Evolutionary conservation across 2,329 filamentous ascomycete species (phyloP), one percentile per base, ranked within the genome.

Genomic region (Colletotrichum plurivorum): DNA sequence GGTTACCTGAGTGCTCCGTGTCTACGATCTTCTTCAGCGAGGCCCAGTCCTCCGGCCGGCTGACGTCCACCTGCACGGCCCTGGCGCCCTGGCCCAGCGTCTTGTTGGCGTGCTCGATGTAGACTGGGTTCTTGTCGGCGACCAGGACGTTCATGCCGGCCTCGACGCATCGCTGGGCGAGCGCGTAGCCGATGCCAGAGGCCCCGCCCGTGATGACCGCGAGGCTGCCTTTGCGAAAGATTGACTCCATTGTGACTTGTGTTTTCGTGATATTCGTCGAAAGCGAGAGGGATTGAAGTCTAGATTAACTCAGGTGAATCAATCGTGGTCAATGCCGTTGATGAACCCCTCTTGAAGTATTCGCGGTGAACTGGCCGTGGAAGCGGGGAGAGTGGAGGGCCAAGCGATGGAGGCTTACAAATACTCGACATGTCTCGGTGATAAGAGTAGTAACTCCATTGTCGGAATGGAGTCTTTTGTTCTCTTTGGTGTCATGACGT

Each of bases 151-250:
- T 88, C 92, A 96, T 94, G 52, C 88, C 89, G 71, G 90, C 84
- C 18, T 83, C 82, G 2, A 87, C 84, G 74, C 92, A 95, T 72
- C 90, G 86, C 74, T 89, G 88, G 1, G 93, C 91, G 8, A 95
- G 87, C 0, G 93, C 92, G 45, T 93, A 88, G 5, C 93, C 93
- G 65, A 96, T 91, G 25, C 93, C 93, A 5, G 90, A 92, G 2
- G 92, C 92, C 20, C 89, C 93, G 70, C 94, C 94, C 0, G 93
- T 95, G 78, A 97, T 94, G 55, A 97, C 85, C 59, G 93, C 93
- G 9, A 57, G 55, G 16, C 2, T 15, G 22, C 12, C 2, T 15
- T 45, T 31, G 0, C 8, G 20, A n/a, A 57, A 57, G 4, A 31
- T 18, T 4, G 22, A 25, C 2, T 27, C 55, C 55, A 57, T 57